Base-by-base conservation (phyloP, 1,284 basidiomycete species). In the Pterula multifida region DNA sequence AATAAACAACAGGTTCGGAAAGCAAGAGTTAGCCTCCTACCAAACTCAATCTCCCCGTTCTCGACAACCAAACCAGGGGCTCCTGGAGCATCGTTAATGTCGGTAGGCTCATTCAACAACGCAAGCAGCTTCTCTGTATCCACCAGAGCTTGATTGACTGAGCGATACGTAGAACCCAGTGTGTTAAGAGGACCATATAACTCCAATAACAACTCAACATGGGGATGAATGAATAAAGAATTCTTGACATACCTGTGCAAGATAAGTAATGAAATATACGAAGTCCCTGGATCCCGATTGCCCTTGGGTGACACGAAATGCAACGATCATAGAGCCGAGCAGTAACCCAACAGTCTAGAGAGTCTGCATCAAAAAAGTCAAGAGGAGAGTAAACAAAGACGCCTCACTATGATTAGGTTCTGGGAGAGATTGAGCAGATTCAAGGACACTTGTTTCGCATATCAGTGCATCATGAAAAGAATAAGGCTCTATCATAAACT, bases 41-140 rank as follows among this genome's bases (percentile, higher is more conserved):
- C 81, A 62, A 96, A 95, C 60, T 88, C 88, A 60, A 96, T 85
- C 60, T 84, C 82, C 9, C 91, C 79, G 52, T 81, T 69, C 24
- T 76, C 68, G n/a, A 90, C 75, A 45, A 81, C 67, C 25, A 95
- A 72, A 50, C 89, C 79, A 23, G 78, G 73, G 3, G 88, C 88
- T 58, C 79, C 75, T 1, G 83, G 85, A 58, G 76, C 77, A 63
- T 95, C 90, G 57, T 85, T 79, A 55, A 96, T 78, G 50, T 92
- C 90, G 1, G 77, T 83, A 1, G 85, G 79, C 60, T 90, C 86
- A 54, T 79, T 79, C 11, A 92, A 70, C 12, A 90, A 68, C 52
- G 81, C 75, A 50, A 92, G 68, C 24, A 91, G 68, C 56, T 79
- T 79, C 64, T 90, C 87, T 1, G 86, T 86, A 56, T 90, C 90